Percentiles rank a stretch among this genome's conserved stretches.
These are phyloP conservation scores for Septoria petroselini DNA, from an alignment of 2,329 filamentous ascomycete genomes.

Conservation along the genomic window DNA sequence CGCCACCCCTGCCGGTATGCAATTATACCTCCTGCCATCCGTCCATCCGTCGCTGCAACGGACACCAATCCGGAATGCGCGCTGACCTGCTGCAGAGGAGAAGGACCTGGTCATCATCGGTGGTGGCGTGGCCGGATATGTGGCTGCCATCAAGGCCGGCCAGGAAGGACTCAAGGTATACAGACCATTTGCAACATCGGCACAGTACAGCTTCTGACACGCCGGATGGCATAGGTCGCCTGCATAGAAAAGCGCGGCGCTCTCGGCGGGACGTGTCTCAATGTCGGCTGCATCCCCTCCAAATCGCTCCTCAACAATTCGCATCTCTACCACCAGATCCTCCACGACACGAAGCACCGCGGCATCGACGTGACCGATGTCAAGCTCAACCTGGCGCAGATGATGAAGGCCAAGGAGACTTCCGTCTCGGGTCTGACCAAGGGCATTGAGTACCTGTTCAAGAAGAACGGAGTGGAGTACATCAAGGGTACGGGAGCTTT, in stretches of 20 bases:
- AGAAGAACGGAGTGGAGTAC: slow-evolving; percentile 99
- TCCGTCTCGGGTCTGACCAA: slow-evolving; percentile 88
- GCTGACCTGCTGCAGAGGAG: slow-evolving; percentile 62
- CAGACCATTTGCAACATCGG: slow-evolving; percentile 19
- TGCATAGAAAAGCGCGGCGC: slow-evolving; percentile 98
- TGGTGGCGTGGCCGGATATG: slow-evolving; percentile 96
- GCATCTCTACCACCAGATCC: slow-evolving; percentile 93
- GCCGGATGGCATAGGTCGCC: slow-evolving; percentile 61
- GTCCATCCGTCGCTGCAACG: too few relatives aligned
- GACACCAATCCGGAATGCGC: too few relatives aligned
- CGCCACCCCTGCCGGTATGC: slow-evolving; percentile 53
- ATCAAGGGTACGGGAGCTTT: slow-evolving; percentile 70
- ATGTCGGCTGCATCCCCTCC: slow-evolving; percentile 98
- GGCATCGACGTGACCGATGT: slow-evolving; percentile 97
- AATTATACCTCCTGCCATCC: too few relatives aligned
- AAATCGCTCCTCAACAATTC: slow-evolving; percentile 99
- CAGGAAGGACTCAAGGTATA: slow-evolving; percentile 92
- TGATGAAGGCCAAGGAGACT: slow-evolving; percentile 98
- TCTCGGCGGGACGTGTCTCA: slow-evolving; percentile 94
- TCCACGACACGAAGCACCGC: slow-evolving; percentile 91
- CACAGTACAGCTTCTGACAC: not conserved
- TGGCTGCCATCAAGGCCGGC: slow-evolving; percentile 97
- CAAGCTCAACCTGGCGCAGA: slow-evolving; percentile 87
- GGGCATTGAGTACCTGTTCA: slow-evolving; percentile 95
- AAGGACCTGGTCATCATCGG: slow-evolving; percentile 98